Base-by-base conservation (phyloP, 805 yeast genomes). In the Metschnikowia cerradonensis region DNA sequence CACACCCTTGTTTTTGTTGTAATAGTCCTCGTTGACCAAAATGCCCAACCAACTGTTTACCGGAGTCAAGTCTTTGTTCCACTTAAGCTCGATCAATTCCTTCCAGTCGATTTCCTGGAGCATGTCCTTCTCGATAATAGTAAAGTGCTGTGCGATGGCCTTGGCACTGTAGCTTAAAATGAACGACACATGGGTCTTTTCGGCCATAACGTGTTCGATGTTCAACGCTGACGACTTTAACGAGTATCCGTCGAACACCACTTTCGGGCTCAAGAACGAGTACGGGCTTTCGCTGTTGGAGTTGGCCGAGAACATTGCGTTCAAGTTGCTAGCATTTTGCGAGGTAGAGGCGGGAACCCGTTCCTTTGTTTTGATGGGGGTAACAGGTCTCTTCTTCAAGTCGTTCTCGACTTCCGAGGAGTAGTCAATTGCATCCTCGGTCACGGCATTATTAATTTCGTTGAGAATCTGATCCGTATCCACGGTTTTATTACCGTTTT, bases 91-190 rank as follows among this genome's bases (percentile, higher is more conserved):
- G 40, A 91, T 76, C 41, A 92, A 75, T 57, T 90, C 96, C 60
- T 83, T 84, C 97, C 98, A 92, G 65, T 92, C 97, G 37, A 94
- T 78, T 60, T 90, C 96, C 47, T 81, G 77, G 20, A 91, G 67
- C 40, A 90, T 79, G 65, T 94, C 98, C 48, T 83, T 76, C 66
- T 94, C 99, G 55, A 92, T 86, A 45, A 88, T 65, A 0, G 98
- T 92, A 67, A 92, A 76, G 56, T 92, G 97, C 55, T 83, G 80
- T 5, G 95, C 90, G 31, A 94, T 68, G 0, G 79, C 70, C 49
- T 73, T 68, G 1, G 96, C 83, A 50, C 78, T 82, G 64, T 81
- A 85, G 66, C 86, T 81, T 59, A 94, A 74, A 33, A 91, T 77
- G 63, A 94, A 92, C 2, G 97, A 90, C 7, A 87, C 79, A 65